Conservation (phyloP, 1,139 yeast species). For the Hemisphaericaspora subhashii region DNA sequence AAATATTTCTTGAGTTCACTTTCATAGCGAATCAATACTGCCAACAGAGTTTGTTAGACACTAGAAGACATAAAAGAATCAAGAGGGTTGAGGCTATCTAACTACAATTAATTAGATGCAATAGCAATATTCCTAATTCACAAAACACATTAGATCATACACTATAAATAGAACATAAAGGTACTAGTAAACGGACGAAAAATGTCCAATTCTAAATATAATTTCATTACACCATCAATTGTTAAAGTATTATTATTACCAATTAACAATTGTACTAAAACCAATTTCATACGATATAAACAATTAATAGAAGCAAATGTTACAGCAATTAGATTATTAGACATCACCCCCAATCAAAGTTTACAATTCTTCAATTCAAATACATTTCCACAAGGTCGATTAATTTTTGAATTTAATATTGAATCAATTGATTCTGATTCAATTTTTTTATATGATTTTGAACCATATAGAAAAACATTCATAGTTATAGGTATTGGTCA, state of each 20-base stretch:
- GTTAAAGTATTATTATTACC: conserved; percentile 75
- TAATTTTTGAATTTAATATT: conserved; percentile 57
- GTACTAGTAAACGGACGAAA: no score
- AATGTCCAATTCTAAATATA: conserved; percentile 24
- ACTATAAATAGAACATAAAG: no score
- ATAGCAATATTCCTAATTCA: no score
- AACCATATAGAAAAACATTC: conserved; percentile 79
- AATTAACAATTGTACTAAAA: conserved; percentile 49
- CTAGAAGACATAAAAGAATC: no score
- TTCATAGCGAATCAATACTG: no score
- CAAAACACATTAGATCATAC: no score
- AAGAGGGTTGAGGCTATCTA: no score
- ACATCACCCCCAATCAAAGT: conserved; percentile 65
- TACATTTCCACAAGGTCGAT: conserved; percentile 74
- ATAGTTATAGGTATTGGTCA: conserved; percentile 64
- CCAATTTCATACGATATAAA: conserved; percentile 49
- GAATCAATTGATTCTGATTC: conserved; percentile 54
- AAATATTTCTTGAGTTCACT: no score
- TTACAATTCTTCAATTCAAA: conserved; percentile 74
- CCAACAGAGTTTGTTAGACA: no score
- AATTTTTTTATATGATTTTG: conserved; percentile 78
- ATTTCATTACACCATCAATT: conserved; percentile 55
- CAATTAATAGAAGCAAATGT: conserved; percentile 46
- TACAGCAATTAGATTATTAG: conserved; percentile 68
- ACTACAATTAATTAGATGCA: no score